Base-by-base conservation (phyloP, 1,284 basidiomycete species). In the Cystobasidiaceae sp. region DNA sequence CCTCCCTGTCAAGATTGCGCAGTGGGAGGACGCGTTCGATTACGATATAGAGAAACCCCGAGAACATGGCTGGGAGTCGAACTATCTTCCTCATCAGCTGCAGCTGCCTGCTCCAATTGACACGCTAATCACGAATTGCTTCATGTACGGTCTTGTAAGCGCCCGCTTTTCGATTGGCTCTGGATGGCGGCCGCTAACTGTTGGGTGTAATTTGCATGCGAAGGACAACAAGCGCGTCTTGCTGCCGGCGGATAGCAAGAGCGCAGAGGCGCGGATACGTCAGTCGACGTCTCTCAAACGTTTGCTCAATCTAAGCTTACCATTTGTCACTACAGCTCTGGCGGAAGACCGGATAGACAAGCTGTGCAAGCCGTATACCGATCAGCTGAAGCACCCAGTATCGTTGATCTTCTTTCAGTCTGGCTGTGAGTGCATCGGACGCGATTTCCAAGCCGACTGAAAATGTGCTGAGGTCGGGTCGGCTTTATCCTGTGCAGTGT, bases 371-470 rank as follows among this genome's bases (percentile, higher is more conserved):
- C 68, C 70, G 11, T 68, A 71, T 62, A 68, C 70, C 8, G 54
- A 61, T 27, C 70, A 71, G 43, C 69, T 72, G 8, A 55, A 66
- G 1, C 57, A 64, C 49, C 70, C 68, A 8, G 71, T 71, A 0
- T 69, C 68, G 4, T 69, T 73, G 50, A 71, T 74, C 54, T 69
- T 66, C 17, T 37, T 73, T 0, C 73, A 74, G 30, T 71, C 70
- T 0, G 73, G 73, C 15, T 58, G 49, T 51, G 49, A 51, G 49
- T 51, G 2, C 4, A 19, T 21, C 49, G 11, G 8, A 5, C 5
- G 11, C 25, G 6, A 7, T 21, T 1, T 32, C 13, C 6, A n/a
- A 19, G 19, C 4, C 6, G 27, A 19, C 49, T 51, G 13, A 51
- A 21, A 1, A 19, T 33, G 2, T 17, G 9, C n/a, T 2, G n/a